Base-by-base conservation (phyloP, 2,329 filamentous ascomycete genomes). In the Penicillium psychrosexuale region DNA sequence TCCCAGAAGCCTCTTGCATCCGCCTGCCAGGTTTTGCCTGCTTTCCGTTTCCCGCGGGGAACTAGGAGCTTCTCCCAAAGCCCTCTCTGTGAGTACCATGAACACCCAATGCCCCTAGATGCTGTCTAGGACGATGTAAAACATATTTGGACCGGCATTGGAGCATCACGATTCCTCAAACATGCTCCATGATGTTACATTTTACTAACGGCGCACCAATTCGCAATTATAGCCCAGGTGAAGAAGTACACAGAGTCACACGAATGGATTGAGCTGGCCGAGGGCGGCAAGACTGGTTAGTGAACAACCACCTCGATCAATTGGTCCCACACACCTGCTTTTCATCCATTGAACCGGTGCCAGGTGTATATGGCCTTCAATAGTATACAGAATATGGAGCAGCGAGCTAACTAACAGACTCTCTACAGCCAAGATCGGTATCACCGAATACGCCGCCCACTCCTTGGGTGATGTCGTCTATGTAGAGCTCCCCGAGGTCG, bases 201-300 rank as follows among this genome's bases (percentile, higher is more conserved):
- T 45, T 62, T 60, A 58, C 65, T 71, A 63, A 71, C 53, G 36
- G 44, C 47, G 52, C 38, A 59, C 55, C 50, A 54, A 56, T 61
- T 61, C 51, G 44, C 31, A 42, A 59, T 30, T 58, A 36, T 52
- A 79, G 77, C 69, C 55, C 69, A 74, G 61, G 68, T 72, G 50
- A 93, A 94, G 78, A 90, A 87, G 74, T 99, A 96, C 82, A 97
- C 94, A 62, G 88, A 92, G 74, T 93, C 97, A 72, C 94, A 99
- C 81, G 94, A 99, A 80, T 99, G 94, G 94, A 86, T 99, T 73
- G 91, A 97, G 76, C 79, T 96, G 57, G 87, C 86, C 53, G 85
- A 84, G 48, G 89, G 95, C 77, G 86, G 88, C 73, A 93, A 89
- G 76, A 88, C 87, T 47, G 92, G 90, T 69, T 49, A 58, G 63